Evolutionary conservation across 202 grass and related monocot species (phyloP), one percentile per base, ranked within the genome.

Genomic region (Hordeum pubiflorum): DNA sequence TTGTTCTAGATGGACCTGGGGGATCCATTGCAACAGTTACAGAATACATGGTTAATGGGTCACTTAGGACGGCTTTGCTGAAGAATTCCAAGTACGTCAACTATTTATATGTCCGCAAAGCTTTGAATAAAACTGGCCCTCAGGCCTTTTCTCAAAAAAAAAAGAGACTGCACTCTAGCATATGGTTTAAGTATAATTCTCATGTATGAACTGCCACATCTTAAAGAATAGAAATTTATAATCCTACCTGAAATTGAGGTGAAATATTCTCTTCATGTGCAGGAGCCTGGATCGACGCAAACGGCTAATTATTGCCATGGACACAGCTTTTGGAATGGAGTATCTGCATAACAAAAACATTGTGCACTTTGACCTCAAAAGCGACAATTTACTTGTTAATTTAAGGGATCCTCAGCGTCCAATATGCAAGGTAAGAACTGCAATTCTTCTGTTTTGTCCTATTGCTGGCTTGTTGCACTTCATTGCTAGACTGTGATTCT

Each of bases 341-440:
- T 98, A 98, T 78, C 88, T 98, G 84, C 95, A 98, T 79, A 89
- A 86, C 69, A 98, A 98, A 77, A 93, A 94, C 80, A 98, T 98
- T n/a, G 90, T 98, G 39, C 95, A 98, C 82, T 98, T 98, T 80
- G 95, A 98, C 79, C 78, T 98, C 58, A 98, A 98, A 89, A 98
- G 95, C 80, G 95, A 98, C 65, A 98, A 98, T 89, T 95, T 98
- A 65, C 92, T 98, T 63, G 95, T 98, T 72, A 98, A 98, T 75
- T 89, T 98, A 83, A 87, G 95, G 69, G 95, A 98, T 41, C 84
- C 95, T 70, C 92, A 95, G 33, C 95, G 95, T 37, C 95, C 95
- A 86, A 98, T 98, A 91, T 98, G 95, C 90, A 98, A 98, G 90
- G 95, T 98, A 86, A 84, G 43, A 27, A 72, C 11, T 48, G 73